Evolutionary conservation across 2,329 filamentous ascomycete species (phyloP).

Genomic region (Immersiporthe knoxdaviesiana): DNA sequence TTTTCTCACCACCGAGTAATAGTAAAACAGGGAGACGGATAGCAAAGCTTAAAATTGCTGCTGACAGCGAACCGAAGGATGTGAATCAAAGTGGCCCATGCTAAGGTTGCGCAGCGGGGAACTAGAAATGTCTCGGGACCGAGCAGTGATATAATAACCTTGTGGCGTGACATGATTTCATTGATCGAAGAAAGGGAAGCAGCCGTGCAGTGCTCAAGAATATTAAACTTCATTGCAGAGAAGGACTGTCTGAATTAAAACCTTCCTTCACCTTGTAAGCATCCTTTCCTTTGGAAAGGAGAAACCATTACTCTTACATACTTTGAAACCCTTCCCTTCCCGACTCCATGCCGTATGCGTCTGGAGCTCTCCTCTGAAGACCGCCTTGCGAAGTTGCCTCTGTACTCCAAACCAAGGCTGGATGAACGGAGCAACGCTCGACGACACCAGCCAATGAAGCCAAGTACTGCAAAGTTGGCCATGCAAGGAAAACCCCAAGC

Average conservation of each 20-base stretch:
- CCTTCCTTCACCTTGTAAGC: too few species aligned
- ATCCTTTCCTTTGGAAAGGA: background rate
- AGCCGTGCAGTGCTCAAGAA: too few species aligned
- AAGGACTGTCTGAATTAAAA: background rate
- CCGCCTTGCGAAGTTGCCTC: background rate
- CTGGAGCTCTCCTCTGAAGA: background rate
- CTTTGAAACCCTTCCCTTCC: too few species aligned
- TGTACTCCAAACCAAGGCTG: background rate
- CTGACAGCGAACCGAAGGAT: background rate
- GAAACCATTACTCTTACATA: background rate
- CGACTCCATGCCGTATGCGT: background rate
- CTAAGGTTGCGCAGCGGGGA: background rate
- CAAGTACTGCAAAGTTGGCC: background rate
- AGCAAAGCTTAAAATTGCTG: background rate
- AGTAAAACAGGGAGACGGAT: background rate
- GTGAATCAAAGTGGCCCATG: background rate
- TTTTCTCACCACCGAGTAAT: background rate
- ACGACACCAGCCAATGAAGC: background rate
- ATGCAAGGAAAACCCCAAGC: background rate
- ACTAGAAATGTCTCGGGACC: slow-evolving; percentile 20
- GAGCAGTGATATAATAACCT: background rate
- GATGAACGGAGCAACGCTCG: too few species aligned
- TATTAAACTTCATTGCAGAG: background rate
- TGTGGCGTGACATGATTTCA: background rate
- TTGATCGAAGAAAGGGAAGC: too few species aligned